phyloP scores from a whole-genome alignment of 352 stramenopile species.

The Pythium utonaiense region DNA sequence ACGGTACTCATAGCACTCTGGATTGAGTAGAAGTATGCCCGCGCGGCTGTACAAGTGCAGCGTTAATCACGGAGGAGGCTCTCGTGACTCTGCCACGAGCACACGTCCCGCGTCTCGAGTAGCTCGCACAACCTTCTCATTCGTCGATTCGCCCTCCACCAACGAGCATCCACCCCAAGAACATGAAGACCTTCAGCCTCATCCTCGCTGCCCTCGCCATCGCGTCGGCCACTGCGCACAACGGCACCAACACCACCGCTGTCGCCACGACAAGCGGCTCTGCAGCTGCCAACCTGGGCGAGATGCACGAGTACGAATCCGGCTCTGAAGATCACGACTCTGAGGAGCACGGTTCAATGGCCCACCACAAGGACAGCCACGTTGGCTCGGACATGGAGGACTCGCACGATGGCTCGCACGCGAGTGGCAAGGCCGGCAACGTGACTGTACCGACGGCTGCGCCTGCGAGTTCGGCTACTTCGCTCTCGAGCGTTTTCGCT shows the following conservation, averaged over 20 bases:
- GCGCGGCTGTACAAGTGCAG: background rate
- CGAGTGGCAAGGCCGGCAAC: constrained; percentile 8
- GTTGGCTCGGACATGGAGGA: constrained; percentile 12
- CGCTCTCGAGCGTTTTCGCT: constrained; percentile 6
- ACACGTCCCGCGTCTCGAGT: background rate
- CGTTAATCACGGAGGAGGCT: background rate
- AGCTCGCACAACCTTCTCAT: constrained; percentile 4
- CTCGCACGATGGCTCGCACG: constrained; percentile 17
- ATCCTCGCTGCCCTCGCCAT: constrained; percentile 13
- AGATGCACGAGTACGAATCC: constrained; percentile 9
- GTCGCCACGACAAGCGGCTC: constrained; percentile 4
- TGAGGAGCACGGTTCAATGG: constrained; percentile 12
- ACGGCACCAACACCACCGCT: background rate
- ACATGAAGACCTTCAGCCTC: constrained; percentile 25
- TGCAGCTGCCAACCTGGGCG: background rate
- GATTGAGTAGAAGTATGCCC: background rate
- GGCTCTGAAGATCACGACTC: constrained; percentile 1
- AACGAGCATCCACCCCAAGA: background rate
- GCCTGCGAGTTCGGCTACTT: background rate
- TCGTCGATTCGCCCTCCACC: constrained; percentile 11
- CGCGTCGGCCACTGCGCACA: constrained; percentile 12
- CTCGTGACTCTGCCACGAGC: background rate
- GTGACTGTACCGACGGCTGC: constrained; percentile 5
- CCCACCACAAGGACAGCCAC: constrained; percentile 3
- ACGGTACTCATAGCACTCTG: no score